Conservation (phyloP, 2,329 filamentous ascomycete species). For the Basipetospora chlamydospora region DNA sequence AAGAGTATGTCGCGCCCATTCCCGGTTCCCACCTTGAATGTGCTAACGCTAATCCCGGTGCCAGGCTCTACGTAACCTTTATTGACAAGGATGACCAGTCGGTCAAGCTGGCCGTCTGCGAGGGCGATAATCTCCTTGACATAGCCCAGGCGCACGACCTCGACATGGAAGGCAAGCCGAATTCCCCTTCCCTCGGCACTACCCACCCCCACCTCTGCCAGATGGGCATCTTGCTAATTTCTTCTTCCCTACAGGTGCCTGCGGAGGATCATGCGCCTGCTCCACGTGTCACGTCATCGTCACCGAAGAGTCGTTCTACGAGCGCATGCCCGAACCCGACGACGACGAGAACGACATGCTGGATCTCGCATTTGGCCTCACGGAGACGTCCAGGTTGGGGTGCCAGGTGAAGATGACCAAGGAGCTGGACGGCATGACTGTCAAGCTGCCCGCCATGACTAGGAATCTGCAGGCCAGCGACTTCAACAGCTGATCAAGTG, state of each 20-base stretch:
- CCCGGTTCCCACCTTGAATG: neutral
- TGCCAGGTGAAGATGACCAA: slow-evolving; percentile 89
- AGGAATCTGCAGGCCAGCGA: slow-evolving; percentile 92
- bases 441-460: slow-evolving; percentile 84
- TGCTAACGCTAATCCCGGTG: neutral
- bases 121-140: slow-evolving; percentile 86
- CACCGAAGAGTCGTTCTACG: slow-evolving; percentile 55
- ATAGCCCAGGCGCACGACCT: slow-evolving; percentile 90
- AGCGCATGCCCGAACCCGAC: slow-evolving; percentile 62
- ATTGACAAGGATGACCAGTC: slow-evolving; percentile 76
- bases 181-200: neutral
- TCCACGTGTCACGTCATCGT: slow-evolving; percentile 90
- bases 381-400: slow-evolving; percentile 69
- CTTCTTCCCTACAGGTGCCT: slow-evolving; percentile 43
- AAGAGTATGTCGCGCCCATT: slow-evolving; percentile 75
- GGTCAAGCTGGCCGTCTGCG: slow-evolving; percentile 63
- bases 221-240: neutral
- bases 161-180: slow-evolving; percentile 78
- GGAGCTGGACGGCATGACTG: slow-evolving; percentile 72
- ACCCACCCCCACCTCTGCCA: neutral
- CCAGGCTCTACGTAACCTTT: slow-evolving; percentile 76
- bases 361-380: slow-evolving; percentile 78
- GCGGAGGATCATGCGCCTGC: slow-evolving; percentile 85
- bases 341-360: slow-evolving; percentile 85
- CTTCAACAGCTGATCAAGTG: slow-evolving; percentile 50